Conservation (phyloP, 179 eudicot species). For the Amaranthus tricolor region DNA sequence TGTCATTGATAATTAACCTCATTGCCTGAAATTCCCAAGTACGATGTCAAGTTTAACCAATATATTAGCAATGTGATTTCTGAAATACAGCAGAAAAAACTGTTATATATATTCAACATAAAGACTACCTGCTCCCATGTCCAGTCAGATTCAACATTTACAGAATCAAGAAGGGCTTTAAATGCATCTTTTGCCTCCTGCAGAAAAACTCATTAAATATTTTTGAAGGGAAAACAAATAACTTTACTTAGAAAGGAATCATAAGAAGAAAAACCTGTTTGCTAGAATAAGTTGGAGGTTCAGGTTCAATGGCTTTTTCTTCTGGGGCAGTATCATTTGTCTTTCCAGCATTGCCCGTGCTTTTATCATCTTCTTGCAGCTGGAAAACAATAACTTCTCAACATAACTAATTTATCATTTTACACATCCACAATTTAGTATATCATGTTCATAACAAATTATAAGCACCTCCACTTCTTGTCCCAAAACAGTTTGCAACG, state of each 20-base stretch:
- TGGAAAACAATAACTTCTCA: conserved; percentile 15
- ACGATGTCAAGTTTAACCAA: conserved; percentile 13
- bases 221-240: neutral
- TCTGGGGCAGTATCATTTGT: conserved; percentile 39
- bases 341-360: conserved; percentile 35
- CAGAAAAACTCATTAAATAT: conserved; percentile 6
- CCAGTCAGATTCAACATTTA: conserved; percentile 85
- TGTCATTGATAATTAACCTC: conserved; percentile 87
- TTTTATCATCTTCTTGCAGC: conserved; percentile 54
- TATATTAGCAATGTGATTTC: neutral
- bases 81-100: conserved; percentile 4
- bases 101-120: conserved; percentile 1
- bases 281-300: conserved; percentile 58
- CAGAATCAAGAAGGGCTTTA: conserved; percentile 75
- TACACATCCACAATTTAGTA: conserved; percentile 11
- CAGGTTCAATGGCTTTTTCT: conserved; percentile 53
- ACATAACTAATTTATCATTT: conserved; percentile 6
- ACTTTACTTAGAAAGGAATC: neutral
- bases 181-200: conserved; percentile 94
- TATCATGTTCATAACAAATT: neutral
- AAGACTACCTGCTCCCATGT: conserved; percentile 87
- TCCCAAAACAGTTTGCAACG: conserved; percentile 31
- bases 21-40: conserved; percentile 50
- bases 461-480: conserved; percentile 53
- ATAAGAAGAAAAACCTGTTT: conserved; percentile 56